Percentiles rank a stretch among this genome's conserved stretches.
Evolutionary conservation across 2,329 filamentous ascomycete species (phyloP).

Genomic region (Cadophora malorum): DNA sequence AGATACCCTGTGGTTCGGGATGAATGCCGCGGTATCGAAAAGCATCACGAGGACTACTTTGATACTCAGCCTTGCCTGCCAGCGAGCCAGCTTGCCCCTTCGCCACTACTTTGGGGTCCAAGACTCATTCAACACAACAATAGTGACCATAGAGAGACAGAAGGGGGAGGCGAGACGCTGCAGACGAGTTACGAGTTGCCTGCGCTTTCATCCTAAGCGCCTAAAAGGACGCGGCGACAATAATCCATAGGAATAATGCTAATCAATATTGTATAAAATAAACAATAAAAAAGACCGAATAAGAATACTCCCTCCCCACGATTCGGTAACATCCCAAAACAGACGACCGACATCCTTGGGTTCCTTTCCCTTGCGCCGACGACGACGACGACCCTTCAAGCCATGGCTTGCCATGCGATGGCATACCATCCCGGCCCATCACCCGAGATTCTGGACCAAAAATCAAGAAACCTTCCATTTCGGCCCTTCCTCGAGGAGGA

Average conservation of each 20-base stretch:
- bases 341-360: not conserved
- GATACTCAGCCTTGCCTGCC: conserved; percentile 28
- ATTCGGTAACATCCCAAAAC: conserved; percentile 4
- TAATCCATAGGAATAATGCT: not conserved
- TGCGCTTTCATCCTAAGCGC: conserved; percentile 13
- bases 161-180: conserved; percentile 9
- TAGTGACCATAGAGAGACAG: not conserved
- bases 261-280: not conserved
- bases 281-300: not conserved
- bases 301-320: not conserved
- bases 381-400: not conserved
- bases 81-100: conserved; percentile 4
- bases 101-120: conserved; percentile 3
- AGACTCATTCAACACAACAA: not conserved
- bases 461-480: not conserved
- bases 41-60: conserved; percentile 26
- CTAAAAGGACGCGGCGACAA: conserved; percentile 3
- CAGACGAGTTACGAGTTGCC: not conserved
- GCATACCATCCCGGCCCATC: not conserved
- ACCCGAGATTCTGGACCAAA: not conserved
- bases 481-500: conserved; percentile 1
- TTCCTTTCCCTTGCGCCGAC: conserved; percentile 5
- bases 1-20: not conserved
- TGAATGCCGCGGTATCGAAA: conserved; percentile 22
- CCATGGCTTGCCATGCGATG: not conserved